Evolutionary conservation across 192 early-diverging fungal species (phyloP).

Genomic region (Obelidium mucronatum): DNA sequence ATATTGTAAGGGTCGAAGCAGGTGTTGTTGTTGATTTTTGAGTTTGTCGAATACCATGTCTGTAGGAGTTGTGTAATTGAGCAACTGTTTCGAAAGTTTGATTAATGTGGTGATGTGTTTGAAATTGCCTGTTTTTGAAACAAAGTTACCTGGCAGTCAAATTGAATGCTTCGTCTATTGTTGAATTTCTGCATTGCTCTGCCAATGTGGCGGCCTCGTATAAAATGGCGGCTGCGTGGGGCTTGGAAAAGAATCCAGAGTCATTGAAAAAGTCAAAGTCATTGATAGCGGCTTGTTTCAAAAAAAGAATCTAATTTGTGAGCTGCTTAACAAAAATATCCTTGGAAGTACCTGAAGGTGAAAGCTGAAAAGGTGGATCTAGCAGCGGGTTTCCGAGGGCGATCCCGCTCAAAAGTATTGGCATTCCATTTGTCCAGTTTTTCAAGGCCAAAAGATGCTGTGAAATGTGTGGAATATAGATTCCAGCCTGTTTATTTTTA

Average conservation of each 20-base stretch:
- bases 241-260: constrained; percentile 3
- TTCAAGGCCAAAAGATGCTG: background rate
- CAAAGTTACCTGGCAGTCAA: too few relatives aligned
- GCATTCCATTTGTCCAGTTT: background rate
- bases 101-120: too few relatives aligned
- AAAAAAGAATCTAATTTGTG: constrained; percentile 36
- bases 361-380: constrained; percentile 32
- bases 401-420: constrained; percentile 55
- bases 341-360: background rate
- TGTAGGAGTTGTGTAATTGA: background rate
- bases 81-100: background rate
- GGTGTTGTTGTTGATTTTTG: background rate
- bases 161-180: background rate
- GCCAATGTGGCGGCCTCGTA: background rate
- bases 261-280: constrained; percentile 47
- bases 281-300: constrained; percentile 36
- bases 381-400: constrained; percentile 60
- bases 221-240: constrained; percentile 35
- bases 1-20: background rate
- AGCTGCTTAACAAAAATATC: background rate
- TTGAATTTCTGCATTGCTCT: background rate
- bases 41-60: background rate
- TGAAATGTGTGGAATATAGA: constrained; percentile 28
- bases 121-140: too few relatives aligned
- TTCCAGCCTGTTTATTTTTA: background rate